Base-by-base conservation (phyloP, 495 filamentous ascomycete genomes). In the Parachaetomium inaequale region DNA sequence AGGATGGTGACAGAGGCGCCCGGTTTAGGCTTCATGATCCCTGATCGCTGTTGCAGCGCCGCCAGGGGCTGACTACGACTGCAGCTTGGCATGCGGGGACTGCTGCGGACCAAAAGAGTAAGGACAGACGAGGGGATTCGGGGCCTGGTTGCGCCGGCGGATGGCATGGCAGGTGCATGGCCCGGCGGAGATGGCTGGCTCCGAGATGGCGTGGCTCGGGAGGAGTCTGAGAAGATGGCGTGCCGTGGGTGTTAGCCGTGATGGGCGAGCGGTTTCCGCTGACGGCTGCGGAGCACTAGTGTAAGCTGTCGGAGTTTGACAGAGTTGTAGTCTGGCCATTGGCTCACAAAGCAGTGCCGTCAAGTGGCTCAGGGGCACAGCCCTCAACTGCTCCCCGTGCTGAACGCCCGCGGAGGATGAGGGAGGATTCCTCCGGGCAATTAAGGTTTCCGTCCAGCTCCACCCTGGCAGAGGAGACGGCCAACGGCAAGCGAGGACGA, bases 391-490 rank as follows among this genome's bases (percentile, higher is more conserved):
- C 53, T 43, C 34, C 3, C 34, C 36, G 34, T 19, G 34, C 53
- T 31, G 36, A 23, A 2, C 21, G 15, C 11, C 19, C 11, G 8
- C 12, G 36, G 53, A 17, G 21, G n/a, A 4, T 26, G 11, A 23
- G 52, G 23, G 21, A 55, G 53, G 4, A 55, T 55, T 55, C 8
- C 32, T 55, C 36, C 53, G 21, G 53, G 12, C 23, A 55, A 55
- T 55, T 55, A 55, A 55, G 53, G 21, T 55, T 55, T 42, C 31
- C 51, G 31, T 15, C 38, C 51, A 54, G 51, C 51, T 36, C 32
- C n/a, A 50, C 14, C 26, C 7, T 25, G 45, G 15, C 11, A 28
- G 47, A 8, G 36, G 36, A 40, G 36, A 15, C 17, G 19, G 26
- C 47, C 49, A 40, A 19, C 26, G 4, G 17, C 36, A 53, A 53